phyloP scores from a whole-genome alignment of 495 filamentous ascomycete genomes.

The Penicillium silybi region DNA sequence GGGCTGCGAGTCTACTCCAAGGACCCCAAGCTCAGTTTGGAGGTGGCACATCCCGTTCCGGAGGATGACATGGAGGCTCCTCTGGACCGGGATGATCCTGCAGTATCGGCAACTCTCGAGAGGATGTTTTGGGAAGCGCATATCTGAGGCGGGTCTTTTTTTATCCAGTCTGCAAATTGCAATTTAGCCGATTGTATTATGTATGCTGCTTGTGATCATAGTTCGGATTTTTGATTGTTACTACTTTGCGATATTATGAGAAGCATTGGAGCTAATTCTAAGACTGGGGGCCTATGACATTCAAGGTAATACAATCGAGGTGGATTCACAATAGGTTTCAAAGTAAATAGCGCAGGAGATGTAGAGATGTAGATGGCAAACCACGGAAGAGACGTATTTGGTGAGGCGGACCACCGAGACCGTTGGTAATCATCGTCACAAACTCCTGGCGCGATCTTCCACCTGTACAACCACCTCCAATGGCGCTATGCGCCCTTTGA shows the following conservation, averaged over 20 bases:
- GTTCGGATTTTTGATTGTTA: no score
- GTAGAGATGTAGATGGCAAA: no score
- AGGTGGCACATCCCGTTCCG: conserved; percentile 52
- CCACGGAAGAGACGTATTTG: no score
- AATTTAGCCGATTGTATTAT: no score
- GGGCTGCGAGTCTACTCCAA: conserved; percentile 71
- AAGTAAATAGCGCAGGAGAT: no score
- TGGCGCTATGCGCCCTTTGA: conserved; percentile 13
- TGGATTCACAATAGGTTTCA: no score
- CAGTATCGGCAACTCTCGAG: conserved; percentile 36
- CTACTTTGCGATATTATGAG: no score
- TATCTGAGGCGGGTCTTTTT: neutral
- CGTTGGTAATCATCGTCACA: neutral
- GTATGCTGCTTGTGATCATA: neutral
- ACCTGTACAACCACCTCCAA: neutral
- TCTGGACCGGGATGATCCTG: conserved; percentile 54
- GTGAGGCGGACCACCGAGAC: no score
- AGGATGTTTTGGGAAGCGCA: conserved; percentile 17
- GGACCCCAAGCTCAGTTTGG: conserved; percentile 48
- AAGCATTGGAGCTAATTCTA: no score
- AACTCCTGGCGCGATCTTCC: neutral
- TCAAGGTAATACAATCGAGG: no score
- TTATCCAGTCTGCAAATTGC: neutral
- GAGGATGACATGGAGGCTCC: conserved; percentile 46
- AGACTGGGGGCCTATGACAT: no score